phyloP scores from a whole-genome alignment of 106 monocot genomes.

The Gastrodia elata region DNA sequence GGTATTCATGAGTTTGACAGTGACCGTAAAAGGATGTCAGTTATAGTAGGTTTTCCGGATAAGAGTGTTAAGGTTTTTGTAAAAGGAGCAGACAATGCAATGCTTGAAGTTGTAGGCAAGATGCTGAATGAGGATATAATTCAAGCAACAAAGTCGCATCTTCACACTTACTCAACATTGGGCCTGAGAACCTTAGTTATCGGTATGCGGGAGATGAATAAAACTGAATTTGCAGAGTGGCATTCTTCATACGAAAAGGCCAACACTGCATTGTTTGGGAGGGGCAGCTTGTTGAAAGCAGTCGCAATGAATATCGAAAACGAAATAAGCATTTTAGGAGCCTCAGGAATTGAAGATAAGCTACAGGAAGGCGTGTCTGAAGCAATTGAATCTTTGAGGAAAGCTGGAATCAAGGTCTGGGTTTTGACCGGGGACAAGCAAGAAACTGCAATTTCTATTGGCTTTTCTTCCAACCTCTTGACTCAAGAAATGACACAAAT shows the following conservation, averaged over 20 bases:
- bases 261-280: conserved; percentile 60
- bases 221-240: conserved; percentile 59
- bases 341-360: conserved; percentile 91
- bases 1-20: conserved; percentile 97
- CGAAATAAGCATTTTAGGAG: conserved; percentile 66
- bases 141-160: conserved; percentile 44
- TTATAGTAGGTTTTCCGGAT: conserved; percentile 80
- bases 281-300: conserved; percentile 38
- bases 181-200: conserved; percentile 88
- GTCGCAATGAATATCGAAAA: conserved; percentile 57
- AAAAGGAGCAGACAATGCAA: conserved; percentile 89
- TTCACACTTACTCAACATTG: conserved; percentile 64
- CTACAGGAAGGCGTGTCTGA: conserved; percentile 90
- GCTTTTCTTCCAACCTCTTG: conserved; percentile 83
- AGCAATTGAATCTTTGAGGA: conserved; percentile 86
- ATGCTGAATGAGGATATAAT: conserved; percentile 26
- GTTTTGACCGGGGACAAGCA: conserved; percentile 97
- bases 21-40: conserved; percentile 96
- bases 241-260: conserved; percentile 70
- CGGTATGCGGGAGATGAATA: conserved; percentile 49
- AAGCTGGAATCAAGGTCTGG: conserved; percentile 95
- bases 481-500: conserved; percentile 71
- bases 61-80: conserved; percentile 69
- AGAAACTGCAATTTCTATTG: conserved; percentile 94
- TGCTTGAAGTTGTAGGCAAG: conserved; percentile 56